A percentile compares a stretch with the other conserved stretches of the same genome.
Evolutionary conservation across 1,139 yeast genomes (phyloP).

Genomic region (Lodderomyces margitis): DNA sequence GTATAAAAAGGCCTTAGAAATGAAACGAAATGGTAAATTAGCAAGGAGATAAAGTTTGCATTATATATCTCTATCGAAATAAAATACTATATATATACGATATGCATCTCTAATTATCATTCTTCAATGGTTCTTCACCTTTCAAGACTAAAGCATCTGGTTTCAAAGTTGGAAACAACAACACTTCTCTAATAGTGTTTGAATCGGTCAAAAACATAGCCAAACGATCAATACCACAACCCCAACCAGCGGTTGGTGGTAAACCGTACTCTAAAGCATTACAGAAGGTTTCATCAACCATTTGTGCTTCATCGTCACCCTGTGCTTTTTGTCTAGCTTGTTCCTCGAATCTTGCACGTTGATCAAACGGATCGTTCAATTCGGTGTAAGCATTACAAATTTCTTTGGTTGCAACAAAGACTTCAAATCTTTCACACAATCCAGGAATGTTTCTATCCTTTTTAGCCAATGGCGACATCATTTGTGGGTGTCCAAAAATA

Average conservation of each 20-base stretch:
- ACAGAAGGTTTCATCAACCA: constrained; percentile 95
- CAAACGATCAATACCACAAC: constrained; percentile 97
- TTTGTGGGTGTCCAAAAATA: constrained; percentile 97
- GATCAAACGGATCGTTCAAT: constrained; percentile 98
- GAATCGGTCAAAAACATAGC: constrained; percentile 98
- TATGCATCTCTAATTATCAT: constrained; percentile 6
- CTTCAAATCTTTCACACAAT: constrained; percentile 97
- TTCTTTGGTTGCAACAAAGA: constrained; percentile 97
- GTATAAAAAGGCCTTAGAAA: constrained; percentile 83
- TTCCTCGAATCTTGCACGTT: constrained; percentile 95
- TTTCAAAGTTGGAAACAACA: constrained; percentile 97
- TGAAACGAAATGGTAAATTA: constrained; percentile 73
- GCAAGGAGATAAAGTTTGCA: constrained; percentile 18
- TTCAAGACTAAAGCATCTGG: constrained; percentile 62
- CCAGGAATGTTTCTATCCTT: constrained; percentile 91
- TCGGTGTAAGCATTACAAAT: constrained; percentile 98
- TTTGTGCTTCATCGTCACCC: constrained; percentile 99
- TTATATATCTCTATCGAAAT: neutral
- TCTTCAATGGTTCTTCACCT: constrained; percentile 31
- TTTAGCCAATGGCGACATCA: constrained; percentile 99
- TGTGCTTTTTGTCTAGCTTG: constrained; percentile 98
- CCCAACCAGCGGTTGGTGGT: constrained; percentile 99
- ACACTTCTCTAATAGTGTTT: constrained; percentile 95
- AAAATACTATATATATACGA: no score
- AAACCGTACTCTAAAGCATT: constrained; percentile 97